phyloP scores from a whole-genome alignment of 192 early-diverging fungal genomes.

The Dissophora ornata region DNA sequence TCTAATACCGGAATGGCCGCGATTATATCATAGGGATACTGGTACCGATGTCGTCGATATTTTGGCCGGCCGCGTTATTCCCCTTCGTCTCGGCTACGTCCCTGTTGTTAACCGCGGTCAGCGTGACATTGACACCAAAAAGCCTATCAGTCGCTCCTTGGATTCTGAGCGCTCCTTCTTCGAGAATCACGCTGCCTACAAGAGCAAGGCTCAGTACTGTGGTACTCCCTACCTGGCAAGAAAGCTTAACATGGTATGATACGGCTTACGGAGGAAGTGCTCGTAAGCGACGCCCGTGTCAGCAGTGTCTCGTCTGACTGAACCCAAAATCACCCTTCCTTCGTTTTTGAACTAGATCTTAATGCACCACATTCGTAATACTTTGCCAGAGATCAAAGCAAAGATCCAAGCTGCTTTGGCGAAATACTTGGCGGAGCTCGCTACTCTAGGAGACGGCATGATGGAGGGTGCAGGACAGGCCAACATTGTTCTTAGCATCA shows the following conservation, averaged over 20 bases:
- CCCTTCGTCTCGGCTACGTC: conserved; percentile 95
- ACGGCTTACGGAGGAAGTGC: neutral
- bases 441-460: conserved; percentile 91
- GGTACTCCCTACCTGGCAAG: conserved; percentile 99
- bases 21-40: conserved; percentile 71
- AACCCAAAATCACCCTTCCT: no score
- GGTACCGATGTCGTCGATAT: conserved; percentile 99
- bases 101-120: conserved; percentile 99
- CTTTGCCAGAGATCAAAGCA: conserved; percentile 98
- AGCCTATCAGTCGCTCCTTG: conserved; percentile 87
- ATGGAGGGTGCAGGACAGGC: conserved; percentile 81
- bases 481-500: conserved; percentile 95
- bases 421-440: conserved; percentile 90
- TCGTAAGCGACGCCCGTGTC: no score
- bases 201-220: conserved; percentile 97
- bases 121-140: conserved; percentile 95
- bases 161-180: conserved; percentile 94
- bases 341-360: conserved; percentile 90
- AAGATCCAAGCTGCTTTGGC: conserved; percentile 88
- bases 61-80: conserved; percentile 96
- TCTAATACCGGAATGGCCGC: no score
- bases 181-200: conserved; percentile 94
- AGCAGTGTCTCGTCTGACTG: no score
- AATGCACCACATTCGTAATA: conserved; percentile 99
- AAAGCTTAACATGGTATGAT: conserved; percentile 90